Evolutionary conservation across 495 filamentous ascomycete genomes (phyloP).

Genomic region (Venustampulla echinocandica): DNA sequence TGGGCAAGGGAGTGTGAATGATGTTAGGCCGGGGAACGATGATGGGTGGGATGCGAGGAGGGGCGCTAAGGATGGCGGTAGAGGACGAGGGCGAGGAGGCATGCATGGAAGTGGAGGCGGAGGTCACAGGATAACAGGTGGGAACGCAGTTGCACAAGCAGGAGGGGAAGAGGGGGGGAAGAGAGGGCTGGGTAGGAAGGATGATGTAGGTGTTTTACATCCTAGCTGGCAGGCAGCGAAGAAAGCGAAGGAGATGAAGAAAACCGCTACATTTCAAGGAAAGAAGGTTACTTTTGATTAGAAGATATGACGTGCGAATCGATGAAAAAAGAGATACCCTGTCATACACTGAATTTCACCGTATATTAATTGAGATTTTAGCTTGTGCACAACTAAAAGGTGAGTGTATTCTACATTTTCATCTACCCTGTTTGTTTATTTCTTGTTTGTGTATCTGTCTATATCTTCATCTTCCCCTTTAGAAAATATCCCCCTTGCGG

Average conservation of each 20-base stretch:
- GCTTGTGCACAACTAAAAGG: too few species aligned
- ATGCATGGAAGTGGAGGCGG: background rate
- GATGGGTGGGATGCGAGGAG: slow-evolving; percentile 27
- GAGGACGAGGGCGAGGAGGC: slow-evolving; percentile 4
- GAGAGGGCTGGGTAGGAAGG: slow-evolving; percentile 32
- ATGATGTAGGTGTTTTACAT: slow-evolving; percentile 64
- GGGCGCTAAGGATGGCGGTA: slow-evolving; percentile 28
- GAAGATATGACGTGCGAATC: background rate
- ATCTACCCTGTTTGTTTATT: too few species aligned
- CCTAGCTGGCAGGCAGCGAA: slow-evolving; percentile 89
- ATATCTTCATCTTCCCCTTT: too few species aligned
- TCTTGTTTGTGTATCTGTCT: too few species aligned
- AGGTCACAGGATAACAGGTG: slow-evolving; percentile 11
- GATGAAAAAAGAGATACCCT: background rate
- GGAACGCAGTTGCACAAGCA: slow-evolving; percentile 15
- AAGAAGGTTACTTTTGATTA: slow-evolving; percentile 90
- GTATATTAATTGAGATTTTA: background rate
- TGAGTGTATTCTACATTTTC: too few species aligned
- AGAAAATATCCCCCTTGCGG: too few species aligned
- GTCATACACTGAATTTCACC: background rate
- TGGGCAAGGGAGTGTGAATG: slow-evolving; percentile 25
- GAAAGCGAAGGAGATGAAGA: slow-evolving; percentile 67
- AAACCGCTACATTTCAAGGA: slow-evolving; percentile 61
- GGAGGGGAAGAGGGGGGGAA: slow-evolving; percentile 13
- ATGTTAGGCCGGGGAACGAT: slow-evolving; percentile 17